Evolutionary conservation across 257 asterid genomes (phyloP).

Genomic region (Lantana camara): DNA sequence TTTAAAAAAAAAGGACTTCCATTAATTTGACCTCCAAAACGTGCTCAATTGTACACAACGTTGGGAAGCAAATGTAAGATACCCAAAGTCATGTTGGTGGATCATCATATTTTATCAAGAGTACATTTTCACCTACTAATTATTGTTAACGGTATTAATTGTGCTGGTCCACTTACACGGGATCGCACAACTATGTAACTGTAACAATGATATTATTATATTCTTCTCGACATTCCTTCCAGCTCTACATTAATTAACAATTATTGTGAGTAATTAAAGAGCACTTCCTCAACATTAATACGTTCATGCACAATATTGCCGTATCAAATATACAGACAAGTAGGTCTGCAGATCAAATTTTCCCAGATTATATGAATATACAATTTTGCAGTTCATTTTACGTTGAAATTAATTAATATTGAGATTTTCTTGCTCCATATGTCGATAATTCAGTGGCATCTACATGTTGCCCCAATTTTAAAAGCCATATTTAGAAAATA

Average conservation of each 20-base stretch:
- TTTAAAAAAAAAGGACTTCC: no score
- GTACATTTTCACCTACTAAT: background rate
- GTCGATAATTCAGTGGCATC: no score
- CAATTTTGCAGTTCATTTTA: no score
- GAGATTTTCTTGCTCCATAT: no score
- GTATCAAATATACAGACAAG: background rate
- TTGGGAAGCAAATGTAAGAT: background rate
- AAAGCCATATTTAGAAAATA: no score
- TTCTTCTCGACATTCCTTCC: slow-evolving; percentile 8
- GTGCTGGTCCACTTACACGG: background rate
- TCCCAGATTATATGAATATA: background rate
- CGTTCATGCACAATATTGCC: background rate
- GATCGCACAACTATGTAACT: background rate
- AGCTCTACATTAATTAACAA: background rate
- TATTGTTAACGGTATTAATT: background rate
- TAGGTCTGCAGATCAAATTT: background rate
- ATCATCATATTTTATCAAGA: background rate
- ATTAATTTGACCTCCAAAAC: background rate
- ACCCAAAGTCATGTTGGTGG: background rate
- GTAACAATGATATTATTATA: background rate
- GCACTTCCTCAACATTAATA: background rate
- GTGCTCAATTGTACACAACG: background rate
- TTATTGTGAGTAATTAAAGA: background rate
- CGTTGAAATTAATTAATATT: no score
- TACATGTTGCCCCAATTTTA: no score